These are phyloP conservation scores for Eucalyptus pumila DNA, from an alignment of 345 rosid species.

Conservation along the genomic window DNA sequence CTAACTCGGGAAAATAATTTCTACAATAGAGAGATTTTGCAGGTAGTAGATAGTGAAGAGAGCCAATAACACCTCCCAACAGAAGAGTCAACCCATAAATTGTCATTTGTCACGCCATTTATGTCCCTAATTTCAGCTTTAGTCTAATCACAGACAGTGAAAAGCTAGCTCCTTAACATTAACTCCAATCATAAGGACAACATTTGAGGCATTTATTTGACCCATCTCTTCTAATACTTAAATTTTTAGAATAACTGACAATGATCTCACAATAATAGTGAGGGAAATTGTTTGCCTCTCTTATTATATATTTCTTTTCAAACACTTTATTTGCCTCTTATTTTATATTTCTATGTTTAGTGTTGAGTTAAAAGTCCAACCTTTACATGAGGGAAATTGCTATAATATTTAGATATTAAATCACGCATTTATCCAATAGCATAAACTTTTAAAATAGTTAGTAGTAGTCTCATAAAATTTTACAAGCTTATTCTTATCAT, in stretches of 20 bases:
- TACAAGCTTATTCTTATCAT: neutral
- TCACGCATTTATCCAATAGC: accelerated
- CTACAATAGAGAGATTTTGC: neutral
- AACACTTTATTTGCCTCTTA: no score
- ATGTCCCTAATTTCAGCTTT: neutral
- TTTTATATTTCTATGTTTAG: no score
- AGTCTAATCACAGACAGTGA: neutral
- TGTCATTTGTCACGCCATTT: neutral
- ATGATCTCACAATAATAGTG: accelerated
- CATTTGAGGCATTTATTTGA: neutral
- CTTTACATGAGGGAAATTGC: accelerated
- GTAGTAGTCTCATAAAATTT: neutral
- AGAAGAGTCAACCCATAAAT: neutral
- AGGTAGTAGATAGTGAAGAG: neutral
- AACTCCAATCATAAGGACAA: neutral
- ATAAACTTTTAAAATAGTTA: no score
- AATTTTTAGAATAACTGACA: accelerated
- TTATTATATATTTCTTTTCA: no score
- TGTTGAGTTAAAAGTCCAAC: neutral
- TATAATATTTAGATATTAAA: no score
- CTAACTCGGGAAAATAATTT: neutral
- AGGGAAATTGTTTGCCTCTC: no score
- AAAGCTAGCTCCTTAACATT: neutral
- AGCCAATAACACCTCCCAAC: neutral
- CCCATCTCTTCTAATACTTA: neutral